phyloP scores from a whole-genome alignment of 768 basidiomycete species.

The Phanerochaete sordida region DNA sequence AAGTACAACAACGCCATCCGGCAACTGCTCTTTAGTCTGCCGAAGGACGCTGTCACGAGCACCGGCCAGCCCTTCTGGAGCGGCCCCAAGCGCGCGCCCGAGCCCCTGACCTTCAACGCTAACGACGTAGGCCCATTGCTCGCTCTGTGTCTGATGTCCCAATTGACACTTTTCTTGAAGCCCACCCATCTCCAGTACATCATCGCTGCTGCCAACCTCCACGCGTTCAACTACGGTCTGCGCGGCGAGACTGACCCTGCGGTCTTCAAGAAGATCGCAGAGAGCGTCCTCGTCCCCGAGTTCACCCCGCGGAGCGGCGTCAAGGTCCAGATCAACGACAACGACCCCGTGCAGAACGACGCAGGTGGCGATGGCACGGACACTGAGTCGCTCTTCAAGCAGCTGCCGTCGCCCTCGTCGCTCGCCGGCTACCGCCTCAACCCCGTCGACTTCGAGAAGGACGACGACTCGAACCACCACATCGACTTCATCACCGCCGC shows the following conservation, averaged over 20 bases:
- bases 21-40: slow-evolving; percentile 90
- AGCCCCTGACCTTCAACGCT: slow-evolving; percentile 82
- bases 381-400: slow-evolving; percentile 50
- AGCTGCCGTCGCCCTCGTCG: slow-evolving; percentile 85
- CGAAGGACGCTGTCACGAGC: slow-evolving; percentile 89
- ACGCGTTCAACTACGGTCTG: slow-evolving; percentile 97
- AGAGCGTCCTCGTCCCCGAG: slow-evolving; percentile 71
- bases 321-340: slow-evolving; percentile 91
- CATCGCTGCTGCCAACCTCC: slow-evolving; percentile 91
- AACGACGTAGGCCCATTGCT: slow-evolving; percentile 60
- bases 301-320: slow-evolving; percentile 93
- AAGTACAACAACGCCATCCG: slow-evolving; percentile 92
- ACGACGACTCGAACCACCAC: slow-evolving; percentile 96
- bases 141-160: neutral
- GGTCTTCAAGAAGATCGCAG: slow-evolving; percentile 80
- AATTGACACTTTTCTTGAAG: slow-evolving; percentile 39
- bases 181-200: slow-evolving; percentile 84
- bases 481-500: slow-evolving; percentile 99
- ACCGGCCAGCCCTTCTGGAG: slow-evolving; percentile 99
- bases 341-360: slow-evolving; percentile 68
- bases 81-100: slow-evolving; percentile 96
- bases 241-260: slow-evolving; percentile 80
- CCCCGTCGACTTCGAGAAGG: slow-evolving; percentile 98
- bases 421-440: slow-evolving; percentile 94
- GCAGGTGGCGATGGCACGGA: slow-evolving; percentile 43